Percentiles rank a stretch among this genome's conserved stretches.
These are phyloP conservation scores for Auxenochlorella pyrenoidosa DNA, from an alignment of 139 green algal species.

Conservation along the genomic window DNA sequence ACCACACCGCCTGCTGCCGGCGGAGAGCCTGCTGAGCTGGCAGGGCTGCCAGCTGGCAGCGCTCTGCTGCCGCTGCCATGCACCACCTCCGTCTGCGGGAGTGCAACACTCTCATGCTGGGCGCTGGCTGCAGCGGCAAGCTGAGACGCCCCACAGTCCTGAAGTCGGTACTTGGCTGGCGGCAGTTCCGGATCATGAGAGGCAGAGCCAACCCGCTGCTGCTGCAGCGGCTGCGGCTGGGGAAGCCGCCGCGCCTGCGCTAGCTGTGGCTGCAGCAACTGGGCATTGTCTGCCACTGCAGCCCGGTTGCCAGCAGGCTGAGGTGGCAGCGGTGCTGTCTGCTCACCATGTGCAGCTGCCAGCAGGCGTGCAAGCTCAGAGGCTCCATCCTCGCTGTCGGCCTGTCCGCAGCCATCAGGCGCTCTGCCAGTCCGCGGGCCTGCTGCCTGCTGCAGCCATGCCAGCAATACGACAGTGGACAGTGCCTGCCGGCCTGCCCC, in stretches of 20 bases:
- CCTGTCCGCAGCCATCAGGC: too few relatives aligned
- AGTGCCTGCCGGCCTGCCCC: background rate
- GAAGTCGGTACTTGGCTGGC: background rate
- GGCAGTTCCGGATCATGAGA: background rate
- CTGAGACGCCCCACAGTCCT: background rate
- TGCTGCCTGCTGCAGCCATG: background rate
- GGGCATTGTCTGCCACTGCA: background rate
- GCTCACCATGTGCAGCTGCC: too few relatives aligned
- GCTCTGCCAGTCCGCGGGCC: too few relatives aligned
- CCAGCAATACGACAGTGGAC: background rate
- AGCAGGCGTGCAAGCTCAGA: too few relatives aligned
- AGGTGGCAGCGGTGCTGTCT: too few relatives aligned
- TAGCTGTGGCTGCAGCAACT: background rate
- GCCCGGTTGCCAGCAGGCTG: background rate
- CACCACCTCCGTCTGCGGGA: background rate
- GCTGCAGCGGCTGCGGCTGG: background rate
- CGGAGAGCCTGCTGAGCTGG: slow-evolving; percentile 15
- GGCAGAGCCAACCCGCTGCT: background rate
- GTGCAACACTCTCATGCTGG: too few relatives aligned
- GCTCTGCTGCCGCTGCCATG: background rate
- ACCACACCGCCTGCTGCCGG: background rate
- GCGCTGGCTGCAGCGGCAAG: background rate
- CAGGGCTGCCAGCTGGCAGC: background rate
- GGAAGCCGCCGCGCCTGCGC: background rate
- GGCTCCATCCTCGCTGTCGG: too few relatives aligned